These are phyloP conservation scores for Cadophora malorum DNA, from an alignment of 2,329 filamentous ascomycete species.

Conservation along the genomic window DNA sequence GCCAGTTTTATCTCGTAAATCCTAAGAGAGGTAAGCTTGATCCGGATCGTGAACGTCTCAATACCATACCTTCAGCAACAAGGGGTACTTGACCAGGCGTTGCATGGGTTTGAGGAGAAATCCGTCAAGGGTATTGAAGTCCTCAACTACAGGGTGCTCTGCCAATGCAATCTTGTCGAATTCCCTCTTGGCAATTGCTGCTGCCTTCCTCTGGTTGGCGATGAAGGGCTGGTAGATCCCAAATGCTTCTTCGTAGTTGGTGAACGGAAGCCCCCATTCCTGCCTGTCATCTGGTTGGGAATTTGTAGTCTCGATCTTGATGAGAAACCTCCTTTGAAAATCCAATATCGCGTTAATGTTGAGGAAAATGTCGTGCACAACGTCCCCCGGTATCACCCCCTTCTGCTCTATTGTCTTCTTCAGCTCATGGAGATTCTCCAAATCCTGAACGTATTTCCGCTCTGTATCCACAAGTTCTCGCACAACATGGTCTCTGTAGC, in stretches of 20 bases:
- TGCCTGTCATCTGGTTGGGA: conserved; percentile 77
- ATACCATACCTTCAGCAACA: conserved; percentile 75
- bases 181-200: conserved; percentile 79
- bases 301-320: conserved; percentile 94
- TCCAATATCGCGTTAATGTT: conserved; percentile 95
- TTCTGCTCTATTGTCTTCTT: conserved; percentile 90
- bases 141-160: conserved; percentile 80
- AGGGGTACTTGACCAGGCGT: conserved; percentile 89
- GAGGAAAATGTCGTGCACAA: conserved; percentile 92
- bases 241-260: conserved; percentile 84
- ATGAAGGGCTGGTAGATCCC: conserved; percentile 97
- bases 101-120: conserved; percentile 98
- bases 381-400: conserved; percentile 85
- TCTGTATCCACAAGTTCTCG: conserved; percentile 93
- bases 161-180: conserved; percentile 86
- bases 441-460: conserved; percentile 95
- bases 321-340: conserved; percentile 93
- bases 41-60: conserved; percentile 7
- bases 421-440: conserved; percentile 91
- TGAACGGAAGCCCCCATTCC: conserved; percentile 94
- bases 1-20: conserved; percentile 83
- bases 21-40: conserved; percentile 55
- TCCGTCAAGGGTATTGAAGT: conserved; percentile 85
- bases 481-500: conserved; percentile 83
- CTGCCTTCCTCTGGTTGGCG: conserved; percentile 92